phyloP scores from a whole-genome alignment of 1,139 yeast species.

The Komagataea norvegica region DNA sequence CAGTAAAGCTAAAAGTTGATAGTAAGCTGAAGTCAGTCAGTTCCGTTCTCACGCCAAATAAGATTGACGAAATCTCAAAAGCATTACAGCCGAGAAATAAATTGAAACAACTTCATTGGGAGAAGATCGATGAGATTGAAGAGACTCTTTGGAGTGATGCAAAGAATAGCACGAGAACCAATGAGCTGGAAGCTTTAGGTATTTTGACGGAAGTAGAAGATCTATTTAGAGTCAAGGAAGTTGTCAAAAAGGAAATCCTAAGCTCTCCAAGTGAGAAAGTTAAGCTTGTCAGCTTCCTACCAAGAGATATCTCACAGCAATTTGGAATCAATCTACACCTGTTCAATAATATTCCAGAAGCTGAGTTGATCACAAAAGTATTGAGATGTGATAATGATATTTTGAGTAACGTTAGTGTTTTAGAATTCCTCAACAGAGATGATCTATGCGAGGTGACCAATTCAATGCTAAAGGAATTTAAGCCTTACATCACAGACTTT shows the following conservation, averaged over 20 bases:
- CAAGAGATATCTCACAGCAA: conserved; percentile 81
- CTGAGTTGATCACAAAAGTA: conserved; percentile 59
- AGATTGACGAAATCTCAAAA: conserved; percentile 16
- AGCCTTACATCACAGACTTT: conserved; percentile 65
- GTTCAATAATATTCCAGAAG: conserved; percentile 59
- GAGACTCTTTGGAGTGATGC: conserved; percentile 77
- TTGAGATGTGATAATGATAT: conserved; percentile 70
- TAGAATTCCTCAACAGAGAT: conserved; percentile 79
- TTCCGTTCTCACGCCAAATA: conserved; percentile 3
- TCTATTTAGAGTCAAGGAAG: conserved; percentile 52
- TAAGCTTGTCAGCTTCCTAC: conserved; percentile 56
- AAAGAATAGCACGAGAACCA: conserved; percentile 38
- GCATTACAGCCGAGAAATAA: conserved; percentile 48
- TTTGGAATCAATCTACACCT: conserved; percentile 90
- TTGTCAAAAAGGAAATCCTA: conserved; percentile 26
- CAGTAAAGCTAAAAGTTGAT: neutral
- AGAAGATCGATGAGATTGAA: conserved; percentile 62
- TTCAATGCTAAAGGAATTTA: conserved; percentile 57
- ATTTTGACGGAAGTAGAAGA: conserved; percentile 73
- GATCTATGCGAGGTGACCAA: conserved; percentile 69
- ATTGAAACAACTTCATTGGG: conserved; percentile 95
- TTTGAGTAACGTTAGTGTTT: conserved; percentile 59
- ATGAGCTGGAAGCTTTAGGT: conserved; percentile 61
- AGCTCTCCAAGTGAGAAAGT: conserved; percentile 30
- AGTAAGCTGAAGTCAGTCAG: neutral